Base-by-base conservation (phyloP, 1,139 yeast species). In the Protomyces lactucae-debilis region DNA sequence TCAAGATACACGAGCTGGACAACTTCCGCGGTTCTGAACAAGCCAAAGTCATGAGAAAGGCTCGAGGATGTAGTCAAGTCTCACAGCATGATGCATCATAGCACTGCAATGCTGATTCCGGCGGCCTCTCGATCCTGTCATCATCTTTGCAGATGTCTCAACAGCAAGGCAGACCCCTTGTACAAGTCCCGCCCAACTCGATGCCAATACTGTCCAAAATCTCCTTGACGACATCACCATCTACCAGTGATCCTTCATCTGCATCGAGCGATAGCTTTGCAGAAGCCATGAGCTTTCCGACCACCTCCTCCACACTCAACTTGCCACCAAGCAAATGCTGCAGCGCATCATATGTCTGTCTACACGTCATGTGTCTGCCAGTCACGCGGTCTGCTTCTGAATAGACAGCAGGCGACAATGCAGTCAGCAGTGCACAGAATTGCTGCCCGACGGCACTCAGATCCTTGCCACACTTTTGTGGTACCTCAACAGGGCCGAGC, bases 281-380 rank as follows among this genome's bases (percentile, higher is more conserved):
- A 8, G 48, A 37, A 12, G 32, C 16, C 57, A 54, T 54, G 35
- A 54, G 36, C 25, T 28, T 54, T 2, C 37, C 48, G 3, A 54
- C 57, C 12, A 40, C 57, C 12, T 37, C 57, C 18, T 54, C 57
- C 28, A 54, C 57, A 9, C 39, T 37, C 32, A 54, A 16, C 16
- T 21, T 16, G 16, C 35, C 57, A 5, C 35, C 51, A 14, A 54
- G 51, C 6, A 54, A 12, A 36, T 54, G 51, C 37, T 54, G 57
- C 4, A 54, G 36, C 14, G 57, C 57, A 10, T 40, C 18, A 14
- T 54, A 54, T 2, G 51, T 23, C 36, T 54, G 45, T n/a, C 51
- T 25, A 10, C 57, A 39, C 18, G 57, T 54, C 51, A 54, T 12
- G 12, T 40, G 57, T 28, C n/a, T 21, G 21, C 48, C 32, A 18